These are phyloP conservation scores for Cytospora mali DNA, from an alignment of 2,329 filamentous ascomycete genomes.

Conservation along the genomic window DNA sequence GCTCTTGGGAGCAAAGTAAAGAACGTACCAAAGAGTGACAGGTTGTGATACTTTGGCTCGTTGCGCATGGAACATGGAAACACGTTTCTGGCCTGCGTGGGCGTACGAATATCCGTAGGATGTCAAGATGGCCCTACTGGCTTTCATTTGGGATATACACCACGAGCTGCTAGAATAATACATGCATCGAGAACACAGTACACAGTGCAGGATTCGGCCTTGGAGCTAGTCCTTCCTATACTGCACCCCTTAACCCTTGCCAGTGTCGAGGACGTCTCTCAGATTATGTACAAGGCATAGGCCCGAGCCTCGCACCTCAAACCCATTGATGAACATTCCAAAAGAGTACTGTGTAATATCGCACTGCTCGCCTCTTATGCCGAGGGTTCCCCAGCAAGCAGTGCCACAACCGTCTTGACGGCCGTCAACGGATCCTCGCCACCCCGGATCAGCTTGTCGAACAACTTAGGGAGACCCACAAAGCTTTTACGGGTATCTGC, in stretches of 20 bases:
- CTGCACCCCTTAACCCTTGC: not conserved
- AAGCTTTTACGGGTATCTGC: conserved; percentile 60
- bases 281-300: not conserved
- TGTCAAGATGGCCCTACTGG: not conserved
- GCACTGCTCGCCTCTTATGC: conserved; percentile 2
- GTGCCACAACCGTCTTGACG: conserved; percentile 61
- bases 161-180: not conserved
- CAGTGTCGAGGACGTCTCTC: not conserved
- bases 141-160: not conserved
- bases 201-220: not conserved
- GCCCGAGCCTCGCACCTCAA: not conserved
- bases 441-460: conserved; percentile 59
- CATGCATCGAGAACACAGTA: not conserved
- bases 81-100: not conserved
- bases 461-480: conserved; percentile 60
- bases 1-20: not conserved
- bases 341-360: not conserved
- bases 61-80: not conserved
- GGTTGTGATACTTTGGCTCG: not conserved
- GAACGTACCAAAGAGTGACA: not conserved
- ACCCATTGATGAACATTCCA: not conserved
- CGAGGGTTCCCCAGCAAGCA: conserved; percentile 53
- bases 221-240: not conserved
- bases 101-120: not conserved
- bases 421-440: conserved; percentile 59